Base-by-base conservation (phyloP, 495 filamentous ascomycete genomes). In the Xylaria bambusicola region DNA sequence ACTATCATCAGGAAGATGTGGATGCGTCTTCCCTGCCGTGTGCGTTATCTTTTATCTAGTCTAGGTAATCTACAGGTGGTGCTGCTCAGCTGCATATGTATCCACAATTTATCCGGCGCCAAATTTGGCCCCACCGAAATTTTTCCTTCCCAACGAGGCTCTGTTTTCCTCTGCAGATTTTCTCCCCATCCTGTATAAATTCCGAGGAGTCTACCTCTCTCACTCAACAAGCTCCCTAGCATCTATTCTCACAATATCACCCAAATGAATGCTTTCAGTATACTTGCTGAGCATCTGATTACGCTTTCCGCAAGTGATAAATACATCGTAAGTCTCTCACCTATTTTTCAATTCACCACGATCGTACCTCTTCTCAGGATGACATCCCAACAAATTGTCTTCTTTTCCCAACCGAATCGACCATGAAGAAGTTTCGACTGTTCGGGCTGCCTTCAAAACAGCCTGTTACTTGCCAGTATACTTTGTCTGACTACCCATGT, bases 391-490 rank as follows among this genome's bases (percentile, higher is more conserved):
- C 47, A 73, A 82, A 79, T 85, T 82, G 79, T 84, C 92, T 97
- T 96, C 91, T 93, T 95, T 90, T 89, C 86, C 85, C 81, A 86
- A 77, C 88, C 81, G 89, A 97, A 80, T 94, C 92, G 92, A 86
- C 91, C 87, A 86, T 97, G 92, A 93, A 80, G 86, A 90, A 91
- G 78, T 80, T 63, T 77, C 77, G 75, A 80, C 81, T 82, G 71
- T 84, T 78, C 84, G 86, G 88, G 84, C 80, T 77, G n/a, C n/a
- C 75, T 70, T 33, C n/a, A n/a, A n/a, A 72, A 82, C 81, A 80
- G 82, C 86, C 88, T 93, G 91, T 84, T 95, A 94, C 92, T 96
- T 92, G 92, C 92, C 92, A 96, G 92, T 95, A 94, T 82, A 84
- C 78, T 73, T 88, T 91, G 90, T 94, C 92, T 96, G 92, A 93